These are phyloP conservation scores for Marchantia polymorpha DNA, from an alignment of 225 moss, liverwort and hornwort species.

Conservation along the genomic window DNA sequence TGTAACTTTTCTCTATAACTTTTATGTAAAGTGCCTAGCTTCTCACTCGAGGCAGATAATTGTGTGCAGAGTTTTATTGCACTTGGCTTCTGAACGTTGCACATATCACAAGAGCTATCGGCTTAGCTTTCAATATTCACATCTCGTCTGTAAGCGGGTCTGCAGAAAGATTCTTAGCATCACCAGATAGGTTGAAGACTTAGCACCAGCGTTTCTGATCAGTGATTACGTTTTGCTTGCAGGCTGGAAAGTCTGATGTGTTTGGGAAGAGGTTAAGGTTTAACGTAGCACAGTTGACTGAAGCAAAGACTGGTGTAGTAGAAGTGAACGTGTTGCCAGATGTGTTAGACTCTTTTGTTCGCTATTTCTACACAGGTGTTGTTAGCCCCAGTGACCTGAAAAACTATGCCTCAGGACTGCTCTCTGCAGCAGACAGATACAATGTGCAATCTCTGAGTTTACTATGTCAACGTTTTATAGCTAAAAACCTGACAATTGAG, in stretches of 20 bases:
- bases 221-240: conserved; percentile 16
- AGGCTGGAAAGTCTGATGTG: conserved; percentile 75
- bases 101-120: too few relatives aligned
- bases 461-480: conserved; percentile 61
- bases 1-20: too few relatives aligned
- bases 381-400: conserved; percentile 71
- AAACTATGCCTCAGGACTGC: conserved; percentile 56
- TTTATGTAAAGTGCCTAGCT: too few relatives aligned
- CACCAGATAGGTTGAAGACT: too few relatives aligned
- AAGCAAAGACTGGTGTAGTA: conserved; percentile 52
- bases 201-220: neutral
- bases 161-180: too few relatives aligned
- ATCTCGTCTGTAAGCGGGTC: too few relatives aligned
- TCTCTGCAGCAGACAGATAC: conserved; percentile 73
- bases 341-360: conserved; percentile 65
- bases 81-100: too few relatives aligned
- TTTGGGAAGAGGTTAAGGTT: conserved; percentile 72
- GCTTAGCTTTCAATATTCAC: too few relatives aligned
- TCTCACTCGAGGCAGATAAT: too few relatives aligned
- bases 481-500: conserved; percentile 63
- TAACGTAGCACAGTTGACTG: conserved; percentile 62
- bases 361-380: conserved; percentile 71
- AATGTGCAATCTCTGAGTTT: conserved; percentile 58
- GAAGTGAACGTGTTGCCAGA: conserved; percentile 68
- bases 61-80: too few relatives aligned